Percentiles rank a stretch among this genome's conserved stretches.
These are phyloP conservation scores for Clarireedia paspali DNA, from an alignment of 2,329 filamentous ascomycete genomes.

Conservation along the genomic window DNA sequence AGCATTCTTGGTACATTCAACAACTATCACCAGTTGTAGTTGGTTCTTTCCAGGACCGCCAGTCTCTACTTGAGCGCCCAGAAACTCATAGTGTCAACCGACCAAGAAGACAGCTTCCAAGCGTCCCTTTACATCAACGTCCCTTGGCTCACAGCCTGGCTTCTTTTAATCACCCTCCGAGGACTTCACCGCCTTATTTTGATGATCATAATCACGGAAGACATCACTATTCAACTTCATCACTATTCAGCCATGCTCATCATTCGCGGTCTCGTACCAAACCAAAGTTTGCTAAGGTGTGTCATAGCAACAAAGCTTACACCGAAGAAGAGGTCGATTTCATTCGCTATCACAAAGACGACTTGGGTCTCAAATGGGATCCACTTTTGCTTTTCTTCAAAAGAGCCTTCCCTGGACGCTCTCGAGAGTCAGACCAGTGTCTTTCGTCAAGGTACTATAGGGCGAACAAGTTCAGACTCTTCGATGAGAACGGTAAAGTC, in stretches of 20 bases:
- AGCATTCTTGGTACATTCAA: not conserved
- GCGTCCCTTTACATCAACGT: not conserved
- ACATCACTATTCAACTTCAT: not conserved
- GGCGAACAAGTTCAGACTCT: constrained; percentile 6
- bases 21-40: not conserved
- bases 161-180: not conserved
- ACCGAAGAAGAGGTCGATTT: constrained; percentile 11
- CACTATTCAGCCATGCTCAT: not conserved
- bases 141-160: not conserved
- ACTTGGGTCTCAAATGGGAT: constrained; percentile 7
- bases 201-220: not conserved
- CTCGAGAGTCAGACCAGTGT: constrained; percentile 6
- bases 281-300: not conserved
- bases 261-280: not conserved
- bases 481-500: not conserved
- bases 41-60: not conserved
- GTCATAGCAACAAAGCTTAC: constrained; percentile 15
- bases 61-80: not conserved
- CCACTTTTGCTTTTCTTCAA: constrained; percentile 3
- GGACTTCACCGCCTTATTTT: not conserved
- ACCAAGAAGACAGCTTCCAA: not conserved
- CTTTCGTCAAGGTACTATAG: constrained; percentile 13
- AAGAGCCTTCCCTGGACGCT: not conserved
- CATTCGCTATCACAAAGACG: constrained; percentile 13
- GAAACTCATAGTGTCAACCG: not conserved